phyloP scores from a whole-genome alignment of 768 basidiomycete species.

The Boletus rufocinnamomeus region DNA sequence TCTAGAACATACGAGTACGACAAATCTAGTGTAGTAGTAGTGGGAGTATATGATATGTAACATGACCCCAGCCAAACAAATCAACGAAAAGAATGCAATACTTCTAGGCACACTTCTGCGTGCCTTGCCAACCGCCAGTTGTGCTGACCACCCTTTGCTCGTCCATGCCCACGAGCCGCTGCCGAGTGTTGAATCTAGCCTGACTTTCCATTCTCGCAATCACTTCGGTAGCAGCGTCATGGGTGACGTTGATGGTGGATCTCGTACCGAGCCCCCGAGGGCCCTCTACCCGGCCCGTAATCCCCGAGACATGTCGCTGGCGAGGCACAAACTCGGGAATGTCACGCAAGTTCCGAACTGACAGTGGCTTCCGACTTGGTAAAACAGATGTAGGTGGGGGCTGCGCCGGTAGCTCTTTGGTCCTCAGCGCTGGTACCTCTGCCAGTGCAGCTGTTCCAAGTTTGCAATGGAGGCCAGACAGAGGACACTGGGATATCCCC shows the following conservation, averaged over 20 bases:
- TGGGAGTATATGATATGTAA: not conserved
- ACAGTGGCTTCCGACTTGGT: slow-evolving; percentile 3
- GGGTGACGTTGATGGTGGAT: slow-evolving; percentile 1
- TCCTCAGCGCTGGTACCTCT: not conserved
- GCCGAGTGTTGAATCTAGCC: slow-evolving; percentile 11
- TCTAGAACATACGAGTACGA: not conserved
- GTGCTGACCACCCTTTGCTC: slow-evolving; percentile 1
- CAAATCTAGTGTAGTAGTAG: slow-evolving; percentile 12
- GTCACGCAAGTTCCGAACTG: slow-evolving; percentile 14
- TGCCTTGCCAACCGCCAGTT: slow-evolving; percentile 5
- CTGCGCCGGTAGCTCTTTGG: not conserved
- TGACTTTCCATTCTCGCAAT: slow-evolving; percentile 29
- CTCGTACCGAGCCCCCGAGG: not conserved
- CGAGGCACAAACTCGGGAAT: slow-evolving; percentile 32
- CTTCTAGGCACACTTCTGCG: slow-evolving; percentile 8
- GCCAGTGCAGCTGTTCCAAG: slow-evolving; percentile 2
- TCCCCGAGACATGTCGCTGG: slow-evolving; percentile 9
- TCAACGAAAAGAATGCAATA: slow-evolving; percentile 12
- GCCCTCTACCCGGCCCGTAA: not conserved
- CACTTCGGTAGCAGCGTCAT: slow-evolving; percentile 21
- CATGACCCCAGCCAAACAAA: slow-evolving; percentile 17
- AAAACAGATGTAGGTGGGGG: not conserved
- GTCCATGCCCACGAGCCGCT: slow-evolving; percentile 7
- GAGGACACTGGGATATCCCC: slow-evolving; percentile 25
- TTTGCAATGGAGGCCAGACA: slow-evolving; percentile 30